phyloP scores from a whole-genome alignment of 2,329 filamentous ascomycete genomes.

The Ophiostoma perfectum region DNA sequence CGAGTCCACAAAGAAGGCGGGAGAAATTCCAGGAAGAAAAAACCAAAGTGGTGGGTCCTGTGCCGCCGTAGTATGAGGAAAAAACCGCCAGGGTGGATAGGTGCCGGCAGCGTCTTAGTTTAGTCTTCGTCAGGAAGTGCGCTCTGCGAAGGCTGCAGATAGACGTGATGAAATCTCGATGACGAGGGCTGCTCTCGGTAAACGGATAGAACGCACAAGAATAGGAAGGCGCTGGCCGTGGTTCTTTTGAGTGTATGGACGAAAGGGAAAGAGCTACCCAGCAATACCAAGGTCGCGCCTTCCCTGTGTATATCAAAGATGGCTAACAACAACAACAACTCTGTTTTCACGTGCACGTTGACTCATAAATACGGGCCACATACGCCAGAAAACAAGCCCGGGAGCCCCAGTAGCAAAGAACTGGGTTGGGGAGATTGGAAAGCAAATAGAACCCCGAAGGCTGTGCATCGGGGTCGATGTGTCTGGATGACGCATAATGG shows the following conservation, averaged over 20 bases:
- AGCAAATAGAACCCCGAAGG: background rate
- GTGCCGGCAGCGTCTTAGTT: background rate
- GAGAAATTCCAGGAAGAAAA: conserved; percentile 26
- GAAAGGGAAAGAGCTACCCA: background rate
- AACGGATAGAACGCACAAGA: background rate
- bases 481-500: conserved; percentile 18
- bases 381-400: background rate
- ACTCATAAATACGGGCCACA: conserved; percentile 9
- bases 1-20: conserved; percentile 22
- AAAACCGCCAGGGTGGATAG: conserved; percentile 11
- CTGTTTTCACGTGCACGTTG: background rate
- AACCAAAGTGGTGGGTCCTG: conserved; percentile 19
- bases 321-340: background rate
- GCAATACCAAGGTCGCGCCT: background rate
- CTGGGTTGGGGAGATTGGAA: background rate
- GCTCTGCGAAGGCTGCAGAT: background rate
- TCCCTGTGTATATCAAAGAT: background rate
- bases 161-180: conserved; percentile 9
- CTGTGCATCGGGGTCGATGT: background rate
- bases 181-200: conserved; percentile 11
- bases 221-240: too few species aligned
- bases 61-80: conserved; percentile 6
- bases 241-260: background rate
- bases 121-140: background rate
- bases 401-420: background rate